phyloP scores from a whole-genome alignment of 129 eudicot species.

The Helianthus annuus region DNA sequence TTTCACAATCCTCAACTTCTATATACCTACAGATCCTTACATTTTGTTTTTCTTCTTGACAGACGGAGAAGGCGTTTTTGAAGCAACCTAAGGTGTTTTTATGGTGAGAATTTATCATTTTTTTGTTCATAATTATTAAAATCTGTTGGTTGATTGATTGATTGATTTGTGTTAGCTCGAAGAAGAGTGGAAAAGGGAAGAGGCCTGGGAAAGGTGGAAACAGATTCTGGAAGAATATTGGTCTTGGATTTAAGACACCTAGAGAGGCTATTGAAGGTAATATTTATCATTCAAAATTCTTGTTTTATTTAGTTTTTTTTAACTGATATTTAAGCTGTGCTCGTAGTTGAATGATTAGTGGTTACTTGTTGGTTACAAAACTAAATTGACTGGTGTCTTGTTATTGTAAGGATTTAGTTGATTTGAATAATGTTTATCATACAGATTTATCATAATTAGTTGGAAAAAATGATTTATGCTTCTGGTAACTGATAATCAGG shows the following conservation, averaged over 20 bases:
- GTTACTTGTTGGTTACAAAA: too few relatives aligned
- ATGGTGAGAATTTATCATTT: not conserved
- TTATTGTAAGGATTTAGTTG: too few relatives aligned
- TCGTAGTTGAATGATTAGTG: not conserved
- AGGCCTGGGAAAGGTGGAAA: slow-evolving; percentile 26
- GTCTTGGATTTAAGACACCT: slow-evolving; percentile 17
- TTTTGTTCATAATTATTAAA: not conserved
- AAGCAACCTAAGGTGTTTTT: slow-evolving; percentile 15
- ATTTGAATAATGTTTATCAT: not conserved
- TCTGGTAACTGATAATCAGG: too few relatives aligned
- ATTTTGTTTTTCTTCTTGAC: not conserved
- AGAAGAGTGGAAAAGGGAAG: slow-evolving; percentile 17
- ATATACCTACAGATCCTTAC: not conserved
- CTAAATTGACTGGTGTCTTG: too few relatives aligned
- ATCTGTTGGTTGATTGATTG: not conserved
- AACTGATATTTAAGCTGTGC: not conserved
- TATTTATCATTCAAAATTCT: not conserved
- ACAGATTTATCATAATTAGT: too few relatives aligned
- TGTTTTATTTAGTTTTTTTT: not conserved
- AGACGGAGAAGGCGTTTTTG: slow-evolving; percentile 20
- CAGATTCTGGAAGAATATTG: slow-evolving; percentile 19
- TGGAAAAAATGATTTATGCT: too few relatives aligned
- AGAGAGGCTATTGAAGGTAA: slow-evolving; percentile 17
- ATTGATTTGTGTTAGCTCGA: not conserved
- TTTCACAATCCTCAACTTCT: not conserved